Evolutionary conservation across 345 rosid species (phyloP).

Genomic region (Rhizophora apiculata): DNA sequence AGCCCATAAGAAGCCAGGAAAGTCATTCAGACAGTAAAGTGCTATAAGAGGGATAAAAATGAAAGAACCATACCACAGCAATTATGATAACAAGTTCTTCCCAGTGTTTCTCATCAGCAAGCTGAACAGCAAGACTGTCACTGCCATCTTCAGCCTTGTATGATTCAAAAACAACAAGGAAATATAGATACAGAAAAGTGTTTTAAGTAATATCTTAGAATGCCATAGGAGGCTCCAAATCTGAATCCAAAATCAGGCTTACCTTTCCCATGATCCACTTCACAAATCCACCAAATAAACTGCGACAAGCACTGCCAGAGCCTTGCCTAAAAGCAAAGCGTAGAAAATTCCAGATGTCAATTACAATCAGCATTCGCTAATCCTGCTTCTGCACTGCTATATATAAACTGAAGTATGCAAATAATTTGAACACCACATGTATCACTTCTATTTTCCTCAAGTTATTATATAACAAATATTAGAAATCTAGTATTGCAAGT

Average conservation of each 20-base stretch:
- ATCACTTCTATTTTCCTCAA: no score
- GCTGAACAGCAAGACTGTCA: conserved; percentile 92
- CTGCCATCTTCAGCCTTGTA: conserved; percentile 73
- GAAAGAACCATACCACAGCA: conserved; percentile 69
- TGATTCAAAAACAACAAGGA: conserved; percentile 6
- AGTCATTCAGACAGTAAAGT: no score
- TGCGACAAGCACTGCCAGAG: conserved; percentile 99
- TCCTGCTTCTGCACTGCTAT: no score
- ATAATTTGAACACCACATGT: no score
- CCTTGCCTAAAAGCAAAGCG: conserved; percentile 62
- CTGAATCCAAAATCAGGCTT: conserved; percentile 24
- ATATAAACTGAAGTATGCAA: no score
- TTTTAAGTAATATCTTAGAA: neutral
- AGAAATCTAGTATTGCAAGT: no score
- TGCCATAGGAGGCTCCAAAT: conserved; percentile 3
- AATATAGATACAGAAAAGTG: neutral
- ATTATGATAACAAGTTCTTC: conserved; percentile 86
- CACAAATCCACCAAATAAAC: conserved; percentile 96
- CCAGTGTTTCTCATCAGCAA: conserved; percentile 95
- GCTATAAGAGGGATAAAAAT: neutral
- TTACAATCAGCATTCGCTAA: no score
- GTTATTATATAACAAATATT: no score
- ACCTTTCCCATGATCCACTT: conserved; percentile 95
- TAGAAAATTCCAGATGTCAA: neutral
- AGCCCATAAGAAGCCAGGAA: no score